Conservation (phyloP, 176 grass and related monocot genomes). For the Cenchrus purpureus region DNA sequence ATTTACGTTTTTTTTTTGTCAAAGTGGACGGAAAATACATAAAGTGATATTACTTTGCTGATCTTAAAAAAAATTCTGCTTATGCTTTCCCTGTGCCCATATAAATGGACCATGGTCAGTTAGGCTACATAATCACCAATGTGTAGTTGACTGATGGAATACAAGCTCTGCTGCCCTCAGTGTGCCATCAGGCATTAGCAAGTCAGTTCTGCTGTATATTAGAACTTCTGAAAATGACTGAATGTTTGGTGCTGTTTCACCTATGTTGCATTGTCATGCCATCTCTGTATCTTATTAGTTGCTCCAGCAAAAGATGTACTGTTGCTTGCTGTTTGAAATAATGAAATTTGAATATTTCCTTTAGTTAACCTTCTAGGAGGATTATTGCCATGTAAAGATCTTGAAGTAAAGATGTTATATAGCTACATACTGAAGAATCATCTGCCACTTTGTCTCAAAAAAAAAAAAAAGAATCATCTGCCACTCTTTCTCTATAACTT, state of each 20-base stretch:
- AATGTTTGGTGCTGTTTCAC: neutral
- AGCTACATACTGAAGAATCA: neutral
- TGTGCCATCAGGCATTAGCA: neutral
- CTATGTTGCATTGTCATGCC: neutral
- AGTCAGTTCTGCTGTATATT: neutral
- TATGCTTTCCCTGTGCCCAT: neutral
- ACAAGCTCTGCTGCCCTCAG: neutral
- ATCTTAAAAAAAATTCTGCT: neutral
- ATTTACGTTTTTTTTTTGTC: slow-evolving; percentile 9
- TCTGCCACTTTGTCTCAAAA: neutral
- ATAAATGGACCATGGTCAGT: neutral
- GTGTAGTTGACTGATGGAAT: neutral
- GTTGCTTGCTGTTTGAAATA: neutral
- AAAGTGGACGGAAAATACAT: slow-evolving; percentile 1
- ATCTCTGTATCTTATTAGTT: neutral
- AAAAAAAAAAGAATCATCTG: neutral
- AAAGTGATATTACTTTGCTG: neutral
- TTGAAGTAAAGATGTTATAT: slow-evolving; percentile 10
- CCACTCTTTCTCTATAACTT: neutral
- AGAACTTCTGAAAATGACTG: neutral
- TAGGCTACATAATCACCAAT: neutral
- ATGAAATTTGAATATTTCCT: neutral
- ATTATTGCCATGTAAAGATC: neutral
- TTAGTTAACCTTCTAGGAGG: neutral
- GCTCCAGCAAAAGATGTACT: neutral